Percentiles rank a stretch among this genome's conserved stretches.
Conservation (phyloP, 768 basidiomycete species). For the Imleria badia region DNA sequence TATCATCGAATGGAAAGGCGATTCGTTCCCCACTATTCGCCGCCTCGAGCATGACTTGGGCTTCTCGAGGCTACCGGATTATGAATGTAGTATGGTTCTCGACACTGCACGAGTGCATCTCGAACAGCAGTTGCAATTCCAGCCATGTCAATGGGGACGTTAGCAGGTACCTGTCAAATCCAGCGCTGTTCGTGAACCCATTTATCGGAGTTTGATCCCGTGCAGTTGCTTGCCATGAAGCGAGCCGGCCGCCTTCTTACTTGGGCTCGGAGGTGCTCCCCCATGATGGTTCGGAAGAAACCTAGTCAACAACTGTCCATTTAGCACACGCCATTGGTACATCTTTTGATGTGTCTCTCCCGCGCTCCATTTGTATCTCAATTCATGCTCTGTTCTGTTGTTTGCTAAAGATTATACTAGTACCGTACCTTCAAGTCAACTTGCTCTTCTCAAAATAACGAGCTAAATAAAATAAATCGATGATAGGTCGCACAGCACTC, state of each 20-base stretch:
- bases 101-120: constrained; percentile 5
- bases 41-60: constrained; percentile 13
- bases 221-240: constrained; percentile 14
- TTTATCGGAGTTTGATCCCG: background rate
- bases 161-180: background rate
- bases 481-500: too few relatives aligned
- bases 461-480: too few relatives aligned
- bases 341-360: too few relatives aligned
- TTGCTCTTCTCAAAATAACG: too few relatives aligned
- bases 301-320: constrained; percentile 6
- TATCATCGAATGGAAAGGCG: background rate
- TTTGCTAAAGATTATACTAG: too few relatives aligned
- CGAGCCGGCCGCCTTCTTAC: constrained; percentile 8
- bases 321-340: background rate
- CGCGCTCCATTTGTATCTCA: too few relatives aligned
- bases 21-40: constrained; percentile 12
- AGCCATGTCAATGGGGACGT: constrained; percentile 15
- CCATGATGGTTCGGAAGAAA: constrained; percentile 5
- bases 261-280: constrained; percentile 8
- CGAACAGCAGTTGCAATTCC: constrained; percentile 19
- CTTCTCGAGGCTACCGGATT: constrained; percentile 8
- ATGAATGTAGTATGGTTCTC: constrained; percentile 13
- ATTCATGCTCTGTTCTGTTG: too few relatives aligned
- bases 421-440: too few relatives aligned
- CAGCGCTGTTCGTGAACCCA: background rate